Percentiles rank a stretch among this genome's conserved stretches.
Conservation (phyloP, 768 basidiomycete genomes). For the Tephrocybe sp. region DNA sequence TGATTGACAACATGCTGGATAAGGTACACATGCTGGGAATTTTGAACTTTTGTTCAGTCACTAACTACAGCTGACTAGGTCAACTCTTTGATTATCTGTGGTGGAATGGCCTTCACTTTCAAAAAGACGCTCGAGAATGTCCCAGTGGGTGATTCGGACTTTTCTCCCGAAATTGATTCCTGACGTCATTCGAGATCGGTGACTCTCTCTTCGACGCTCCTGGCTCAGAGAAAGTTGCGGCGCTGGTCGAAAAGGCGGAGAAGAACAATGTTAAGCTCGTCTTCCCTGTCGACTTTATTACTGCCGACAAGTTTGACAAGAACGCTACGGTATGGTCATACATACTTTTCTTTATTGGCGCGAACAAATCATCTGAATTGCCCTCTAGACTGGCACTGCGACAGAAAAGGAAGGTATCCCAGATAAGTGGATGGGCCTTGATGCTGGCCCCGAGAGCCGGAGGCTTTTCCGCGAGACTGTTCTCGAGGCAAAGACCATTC, state of each 20-base stretch:
- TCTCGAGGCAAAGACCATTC: constrained; percentile 87
- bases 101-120: constrained; percentile 99
- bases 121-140: constrained; percentile 89
- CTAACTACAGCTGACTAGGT: constrained; percentile 50
- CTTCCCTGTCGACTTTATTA: constrained; percentile 94
- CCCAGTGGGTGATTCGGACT: constrained; percentile 38
- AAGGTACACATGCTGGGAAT: constrained; percentile 52
- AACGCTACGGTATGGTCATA: constrained; percentile 67
- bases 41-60: not conserved
- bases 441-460: constrained; percentile 83
- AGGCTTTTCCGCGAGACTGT: constrained; percentile 81
- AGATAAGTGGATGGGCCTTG: constrained; percentile 93
- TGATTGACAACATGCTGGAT: constrained; percentile 99
- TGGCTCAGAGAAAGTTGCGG: constrained; percentile 83
- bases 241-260: constrained; percentile 89
- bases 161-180: not conserved
- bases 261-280: constrained; percentile 90
- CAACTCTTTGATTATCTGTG: constrained; percentile 92
- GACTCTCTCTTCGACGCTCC: constrained; percentile 90
- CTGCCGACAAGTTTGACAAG: constrained; percentile 93
- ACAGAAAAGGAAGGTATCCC: constrained; percentile 89
- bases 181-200: constrained; percentile 65
- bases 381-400: constrained; percentile 61
- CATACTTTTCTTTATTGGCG: not conserved
- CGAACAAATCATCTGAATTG: not conserved